A percentile compares a stretch with the other conserved stretches of the same genome.
phyloP scores from a whole-genome alignment of 495 filamentous ascomycete species.

The Astrothelium subdiscretum region DNA sequence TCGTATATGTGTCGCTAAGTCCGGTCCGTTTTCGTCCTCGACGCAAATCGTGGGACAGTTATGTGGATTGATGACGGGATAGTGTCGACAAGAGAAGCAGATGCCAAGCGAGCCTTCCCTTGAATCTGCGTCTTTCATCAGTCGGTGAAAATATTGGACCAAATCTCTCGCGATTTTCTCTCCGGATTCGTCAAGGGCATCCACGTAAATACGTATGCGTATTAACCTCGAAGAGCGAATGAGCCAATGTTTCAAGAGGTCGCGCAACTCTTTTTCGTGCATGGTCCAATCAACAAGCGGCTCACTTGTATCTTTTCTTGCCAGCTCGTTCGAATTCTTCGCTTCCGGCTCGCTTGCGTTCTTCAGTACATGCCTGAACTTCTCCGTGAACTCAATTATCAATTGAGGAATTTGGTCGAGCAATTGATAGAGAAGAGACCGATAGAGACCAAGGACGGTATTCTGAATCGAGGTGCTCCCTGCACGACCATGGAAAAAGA shows the following conservation, averaged over 20 bases:
- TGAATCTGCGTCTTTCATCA: not conserved
- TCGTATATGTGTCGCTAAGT: constrained; percentile 26
- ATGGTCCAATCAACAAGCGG: constrained; percentile 7
- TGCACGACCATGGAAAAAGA: constrained; percentile 9
- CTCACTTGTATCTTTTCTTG: not conserved
- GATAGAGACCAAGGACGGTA: constrained; percentile 5
- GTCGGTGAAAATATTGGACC: constrained; percentile 6
- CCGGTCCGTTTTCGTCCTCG: constrained; percentile 13
- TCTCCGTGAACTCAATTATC: not conserved
- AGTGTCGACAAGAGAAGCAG: constrained; percentile 32
- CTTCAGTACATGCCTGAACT: not conserved
- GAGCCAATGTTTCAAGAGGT: constrained; percentile 3
- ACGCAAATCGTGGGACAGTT: constrained; percentile 17
- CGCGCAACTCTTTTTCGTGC: constrained; percentile 1
- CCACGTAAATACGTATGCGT: constrained; percentile 23
- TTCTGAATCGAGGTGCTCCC: not conserved
- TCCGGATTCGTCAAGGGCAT: constrained; percentile 35
- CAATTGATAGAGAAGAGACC: constrained; percentile 7
- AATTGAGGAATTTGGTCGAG: not conserved
- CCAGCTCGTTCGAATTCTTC: no score
- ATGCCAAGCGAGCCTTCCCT: constrained; percentile 15
- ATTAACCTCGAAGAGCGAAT: not conserved
- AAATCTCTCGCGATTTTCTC: constrained; percentile 3
- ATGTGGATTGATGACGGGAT: constrained; percentile 25
- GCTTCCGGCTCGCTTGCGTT: not conserved